These are phyloP conservation scores for Pyrenula aspistea DNA, from an alignment of 495 filamentous ascomycete genomes.

Conservation along the genomic window DNA sequence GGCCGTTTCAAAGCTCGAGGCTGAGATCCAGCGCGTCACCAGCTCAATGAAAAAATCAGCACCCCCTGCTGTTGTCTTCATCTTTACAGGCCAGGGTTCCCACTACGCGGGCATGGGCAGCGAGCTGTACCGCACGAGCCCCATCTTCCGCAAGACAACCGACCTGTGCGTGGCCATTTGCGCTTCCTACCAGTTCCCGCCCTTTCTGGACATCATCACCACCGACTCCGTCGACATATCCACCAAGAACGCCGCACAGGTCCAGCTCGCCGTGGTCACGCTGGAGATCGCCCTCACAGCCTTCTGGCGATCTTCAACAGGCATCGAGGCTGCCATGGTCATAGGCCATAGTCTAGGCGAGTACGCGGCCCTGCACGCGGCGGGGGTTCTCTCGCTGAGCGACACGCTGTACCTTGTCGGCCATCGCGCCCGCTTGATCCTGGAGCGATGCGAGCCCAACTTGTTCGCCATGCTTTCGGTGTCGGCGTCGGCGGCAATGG, in stretches of 20 bases:
- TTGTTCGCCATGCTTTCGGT: conserved; percentile 44
- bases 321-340: conserved; percentile 11
- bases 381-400: conserved; percentile 13
- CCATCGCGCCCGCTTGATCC: conserved; percentile 10
- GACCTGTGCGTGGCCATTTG: conserved; percentile 4
- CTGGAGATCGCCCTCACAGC: conserved; percentile 13
- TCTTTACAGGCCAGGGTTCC: conserved; percentile 59
- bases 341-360: conserved; percentile 28
- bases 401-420: conserved; percentile 17
- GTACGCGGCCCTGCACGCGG: conserved; percentile 20
- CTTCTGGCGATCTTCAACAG: conserved; percentile 6
- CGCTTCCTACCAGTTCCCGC: conserved; percentile 5
- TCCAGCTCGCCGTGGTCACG: conserved; percentile 9
- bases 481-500: conserved; percentile 17
- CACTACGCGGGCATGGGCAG: conserved; percentile 46
- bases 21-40: conserved; percentile 4
- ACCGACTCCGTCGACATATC: conserved; percentile 3
- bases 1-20: conserved; percentile 5
- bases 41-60: conserved; percentile 13
- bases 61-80: conserved; percentile 35
- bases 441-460: conserved; percentile 5
- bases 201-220: conserved; percentile 2
- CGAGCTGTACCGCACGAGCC: conserved; percentile 43
- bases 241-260: conserved; percentile 2
- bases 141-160: conserved; percentile 7